phyloP scores from a whole-genome alignment of 345 rosid species.

The Mercurialis annua region DNA sequence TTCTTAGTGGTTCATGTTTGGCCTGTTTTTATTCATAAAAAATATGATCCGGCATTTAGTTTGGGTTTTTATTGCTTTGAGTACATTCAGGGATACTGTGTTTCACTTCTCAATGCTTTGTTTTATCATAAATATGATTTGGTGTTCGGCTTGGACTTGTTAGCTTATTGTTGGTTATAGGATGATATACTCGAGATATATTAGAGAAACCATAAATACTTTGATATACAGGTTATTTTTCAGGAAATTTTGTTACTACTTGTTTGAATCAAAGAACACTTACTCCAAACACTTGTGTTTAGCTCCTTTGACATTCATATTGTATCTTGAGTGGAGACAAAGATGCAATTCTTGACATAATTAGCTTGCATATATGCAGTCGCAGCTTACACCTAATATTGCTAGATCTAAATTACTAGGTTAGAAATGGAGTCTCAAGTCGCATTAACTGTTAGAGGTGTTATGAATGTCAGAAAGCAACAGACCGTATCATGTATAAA shows the following conservation, averaged over 20 bases:
- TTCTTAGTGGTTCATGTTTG: slow-evolving; percentile 1
- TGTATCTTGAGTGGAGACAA: neutral
- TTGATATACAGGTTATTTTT: neutral
- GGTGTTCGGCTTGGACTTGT: neutral
- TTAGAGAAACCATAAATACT: neutral
- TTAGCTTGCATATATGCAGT: neutral
- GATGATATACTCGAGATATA: neutral
- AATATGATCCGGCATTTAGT: slow-evolving; percentile 2
- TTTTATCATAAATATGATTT: too few species aligned
- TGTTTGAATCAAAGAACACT: neutral
- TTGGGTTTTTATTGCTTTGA: too few species aligned
- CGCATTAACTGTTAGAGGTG: neutral
- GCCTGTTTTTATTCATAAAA: neutral
- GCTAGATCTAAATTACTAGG: neutral
- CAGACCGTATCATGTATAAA: neutral
- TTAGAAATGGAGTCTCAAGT: neutral
- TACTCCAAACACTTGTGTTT: neutral
- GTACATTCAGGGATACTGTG: too few species aligned
- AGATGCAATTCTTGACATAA: neutral
- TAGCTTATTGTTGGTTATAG: neutral
- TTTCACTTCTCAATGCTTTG: too few species aligned
- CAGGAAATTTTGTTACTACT: neutral
- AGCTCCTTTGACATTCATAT: neutral
- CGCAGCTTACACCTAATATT: neutral
- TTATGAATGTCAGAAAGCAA: neutral